Base-by-base conservation (phyloP, 2,329 filamentous ascomycete genomes). In the Chaetomium strumarium region DNA sequence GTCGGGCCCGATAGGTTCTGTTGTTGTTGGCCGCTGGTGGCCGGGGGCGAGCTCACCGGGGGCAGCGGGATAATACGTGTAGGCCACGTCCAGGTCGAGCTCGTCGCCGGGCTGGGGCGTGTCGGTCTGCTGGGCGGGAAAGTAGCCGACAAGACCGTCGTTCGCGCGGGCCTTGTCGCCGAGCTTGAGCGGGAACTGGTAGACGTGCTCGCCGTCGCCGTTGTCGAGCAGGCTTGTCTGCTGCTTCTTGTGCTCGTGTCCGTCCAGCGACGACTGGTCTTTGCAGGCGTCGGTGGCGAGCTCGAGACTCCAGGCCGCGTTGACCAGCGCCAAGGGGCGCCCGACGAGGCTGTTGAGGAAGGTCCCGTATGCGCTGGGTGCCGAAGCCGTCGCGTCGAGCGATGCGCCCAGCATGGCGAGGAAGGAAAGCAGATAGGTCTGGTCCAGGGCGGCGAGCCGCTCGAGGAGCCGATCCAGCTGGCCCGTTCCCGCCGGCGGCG, bases 81-180 rank as follows among this genome's bases (percentile, higher is more conserved):
- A n/a, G n/a, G n/a, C n/a, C n/a, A n/a, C n/a, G n/a, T n/a, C n/a
- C n/a, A n/a, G n/a, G n/a, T n/a, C n/a, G n/a, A n/a, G n/a, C n/a
- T n/a, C n/a, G n/a, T n/a, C n/a, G n/a, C n/a, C n/a, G n/a, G n/a
- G n/a, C n/a, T n/a, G n/a, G n/a, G n/a, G n/a, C n/a, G n/a, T n/a
- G n/a, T n/a, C n/a, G n/a, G n/a, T n/a, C n/a, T n/a, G n/a, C n/a
- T n/a, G n/a, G n/a, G n/a, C n/a, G n/a, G 36, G 36, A 39, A 72
- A 75, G 56, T 72, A 74, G 0, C 70, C 68, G 0, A 74, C 64
- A 0, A 74, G 59, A 0, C 72, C 72, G 57, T 74, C 72, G 46
- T 65, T 68, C 0, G 41, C 47, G 2, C 65, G 55, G 1, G 66
- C 56, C 2, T 39, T 33, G 50, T 74, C 67, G 2, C 72, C 72